Evolutionary conservation across 768 basidiomycete genomes (phyloP).

Genomic region (Clavaria fumosa): DNA sequence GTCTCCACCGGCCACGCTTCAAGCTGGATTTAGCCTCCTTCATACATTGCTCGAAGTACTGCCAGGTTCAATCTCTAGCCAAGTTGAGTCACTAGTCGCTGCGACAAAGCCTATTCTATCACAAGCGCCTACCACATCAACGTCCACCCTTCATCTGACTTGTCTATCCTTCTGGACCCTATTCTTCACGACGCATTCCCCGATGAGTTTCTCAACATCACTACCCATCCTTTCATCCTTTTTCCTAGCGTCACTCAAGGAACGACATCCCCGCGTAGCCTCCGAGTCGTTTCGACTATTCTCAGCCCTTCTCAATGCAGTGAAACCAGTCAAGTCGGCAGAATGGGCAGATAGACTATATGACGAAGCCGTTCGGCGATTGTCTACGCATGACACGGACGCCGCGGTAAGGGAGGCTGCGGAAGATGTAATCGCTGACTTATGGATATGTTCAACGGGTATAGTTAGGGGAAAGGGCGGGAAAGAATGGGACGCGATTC

Average conservation of each 20-base stretch:
- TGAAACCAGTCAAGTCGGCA: conserved; percentile 48
- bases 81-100: conserved; percentile 45
- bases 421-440: conserved; percentile 68
- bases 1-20: conserved; percentile 59
- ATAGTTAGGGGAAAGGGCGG: conserved; percentile 43
- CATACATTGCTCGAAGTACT: conserved; percentile 63
- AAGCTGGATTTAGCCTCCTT: conserved; percentile 75
- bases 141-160: conserved; percentile 69
- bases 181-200: conserved; percentile 61
- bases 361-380: conserved; percentile 49
- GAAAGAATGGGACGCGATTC: conserved; percentile 72
- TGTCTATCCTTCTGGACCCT: conserved; percentile 74
- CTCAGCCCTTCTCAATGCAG: conserved; percentile 62
- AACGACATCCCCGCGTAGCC: conserved; percentile 80
- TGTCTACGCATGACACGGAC: conserved; percentile 76
- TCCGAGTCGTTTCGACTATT: conserved; percentile 82
- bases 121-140: conserved; percentile 55
- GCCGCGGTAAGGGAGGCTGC: conserved; percentile 77
- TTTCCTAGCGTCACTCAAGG: conserved; percentile 56
- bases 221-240: conserved; percentile 59
- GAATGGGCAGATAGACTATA: conserved; percentile 68
- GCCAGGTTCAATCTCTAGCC: conserved; percentile 65
- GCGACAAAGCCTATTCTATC: conserved; percentile 51
- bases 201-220: conserved; percentile 39
- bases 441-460: conserved; percentile 81